Evolutionary conservation across 257 asterid genomes (phyloP), one percentile per base, ranked within the genome.

Genomic region (Rhazya stricta): DNA sequence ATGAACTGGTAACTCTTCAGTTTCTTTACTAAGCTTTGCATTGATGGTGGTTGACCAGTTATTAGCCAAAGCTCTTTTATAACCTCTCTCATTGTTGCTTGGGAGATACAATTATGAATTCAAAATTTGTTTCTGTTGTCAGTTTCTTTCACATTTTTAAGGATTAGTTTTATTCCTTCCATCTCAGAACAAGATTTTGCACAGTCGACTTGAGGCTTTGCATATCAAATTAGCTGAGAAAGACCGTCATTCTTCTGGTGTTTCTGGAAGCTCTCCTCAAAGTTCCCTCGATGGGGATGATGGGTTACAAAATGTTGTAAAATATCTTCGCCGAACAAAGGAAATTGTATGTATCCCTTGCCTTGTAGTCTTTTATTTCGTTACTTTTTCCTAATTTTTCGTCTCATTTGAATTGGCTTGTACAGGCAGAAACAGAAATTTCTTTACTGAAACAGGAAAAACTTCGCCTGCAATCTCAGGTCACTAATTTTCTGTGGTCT

Each of bases 251-350:
- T 84, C 83, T 62, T 61, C 78, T 50, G 94, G 94, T 73, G 69
- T 73, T 77, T 80, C 85, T 79, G 97, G 95, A 73, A 87, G 88
- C 81, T 43, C 85, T 80, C 69, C 88, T 71, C 85, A 80, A 60
- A 77, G 78, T 51, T 56, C 77, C 79, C 46, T 83, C 9, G 82
- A 83, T 74, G 86, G 74, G 74, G 96, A 92, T 57, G 92, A 91
- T 56, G 98, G 97, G 77, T 42, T 95, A 85, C 96, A 87, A 71
- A 83, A 75, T 68, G 91, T 95, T 77, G 90, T 95, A 74, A 92
- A 84, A 78, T 95, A 92, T 86, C 97, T 95, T 25, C 88, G 97
- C 23, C 88, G 97, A 73, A 85, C 99, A 7, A 95, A 95, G 90
- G 97, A 95, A 79, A 90, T 92, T 79, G 88, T 79, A 76, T 58